Percentiles rank a stretch among this genome's conserved stretches.
Conservation (phyloP, 345 rosid species). For the Fremontodendron californicum region DNA sequence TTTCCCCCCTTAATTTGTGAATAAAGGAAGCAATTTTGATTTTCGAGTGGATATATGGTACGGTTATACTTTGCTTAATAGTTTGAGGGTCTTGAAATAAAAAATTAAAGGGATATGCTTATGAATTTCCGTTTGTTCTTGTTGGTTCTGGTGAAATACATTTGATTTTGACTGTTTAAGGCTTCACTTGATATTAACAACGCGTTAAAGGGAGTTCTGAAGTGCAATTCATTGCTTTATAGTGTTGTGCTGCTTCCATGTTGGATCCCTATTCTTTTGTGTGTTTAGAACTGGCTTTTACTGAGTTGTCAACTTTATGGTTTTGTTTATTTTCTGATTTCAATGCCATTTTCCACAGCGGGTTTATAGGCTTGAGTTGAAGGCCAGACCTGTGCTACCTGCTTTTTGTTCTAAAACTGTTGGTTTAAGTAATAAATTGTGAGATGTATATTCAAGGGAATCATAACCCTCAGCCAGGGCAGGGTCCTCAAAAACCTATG, state of each 20-base stretch:
- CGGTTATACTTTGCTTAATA: not conserved
- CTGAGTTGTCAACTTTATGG: not conserved
- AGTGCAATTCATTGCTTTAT: not conserved
- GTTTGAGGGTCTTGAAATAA: not conserved
- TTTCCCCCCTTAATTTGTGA: no score
- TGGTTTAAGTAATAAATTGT: not conserved
- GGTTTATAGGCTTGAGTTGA: conserved; percentile 7
- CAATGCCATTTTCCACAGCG: not conserved
- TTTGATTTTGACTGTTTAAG: not conserved
- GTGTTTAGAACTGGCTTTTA: not conserved
- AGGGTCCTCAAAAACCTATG: conserved; percentile 31
- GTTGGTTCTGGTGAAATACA: not conserved
- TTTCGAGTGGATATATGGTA: not conserved
- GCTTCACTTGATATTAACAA: not conserved
- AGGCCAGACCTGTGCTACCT: not conserved
- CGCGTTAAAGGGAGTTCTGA: not conserved
- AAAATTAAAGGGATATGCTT: not conserved
- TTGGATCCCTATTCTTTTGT: not conserved
- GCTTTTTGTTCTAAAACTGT: not conserved
- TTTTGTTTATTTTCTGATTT: not conserved
- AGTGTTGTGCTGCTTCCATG: not conserved
- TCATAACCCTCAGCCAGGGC: conserved; percentile 33
- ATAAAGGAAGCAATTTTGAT: not conserved
- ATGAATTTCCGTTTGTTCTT: not conserved
- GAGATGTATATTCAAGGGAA: conserved; percentile 38